A percentile compares a stretch with the other conserved stretches of the same genome.
Evolutionary conservation across 768 basidiomycete species (phyloP).

Genomic region (Boletus rex-veris): DNA sequence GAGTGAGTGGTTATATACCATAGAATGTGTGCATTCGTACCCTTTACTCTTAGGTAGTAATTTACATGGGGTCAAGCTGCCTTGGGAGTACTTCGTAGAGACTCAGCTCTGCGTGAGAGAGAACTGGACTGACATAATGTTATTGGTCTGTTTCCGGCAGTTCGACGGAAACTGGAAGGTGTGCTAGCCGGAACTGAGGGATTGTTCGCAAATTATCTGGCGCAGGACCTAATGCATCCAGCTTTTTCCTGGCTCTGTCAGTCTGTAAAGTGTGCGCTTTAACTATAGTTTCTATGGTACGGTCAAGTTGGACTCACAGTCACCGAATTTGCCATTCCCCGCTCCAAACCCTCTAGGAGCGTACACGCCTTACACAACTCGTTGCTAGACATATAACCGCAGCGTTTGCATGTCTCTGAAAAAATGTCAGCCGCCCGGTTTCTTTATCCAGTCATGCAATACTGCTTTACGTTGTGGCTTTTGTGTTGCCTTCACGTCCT

Average conservation of each 20-base stretch:
- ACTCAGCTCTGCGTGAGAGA: not conserved
- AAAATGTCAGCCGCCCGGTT: not conserved
- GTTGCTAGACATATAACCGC: conserved; percentile 95
- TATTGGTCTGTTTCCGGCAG: conserved; percentile 17
- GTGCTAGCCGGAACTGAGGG: conserved; percentile 57
- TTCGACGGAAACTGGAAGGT: conserved; percentile 42
- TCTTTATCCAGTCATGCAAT: not conserved
- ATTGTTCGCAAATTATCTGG: conserved; percentile 75
- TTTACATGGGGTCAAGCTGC: not conserved
- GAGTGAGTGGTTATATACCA: not conserved
- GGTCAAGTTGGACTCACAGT: conserved; percentile 44
- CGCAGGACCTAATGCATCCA: conserved; percentile 54
- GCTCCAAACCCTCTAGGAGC: conserved; percentile 84
- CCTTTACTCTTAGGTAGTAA: not conserved
- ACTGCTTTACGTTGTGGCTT: conserved; percentile 73
- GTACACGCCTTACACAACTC: conserved; percentile 96
- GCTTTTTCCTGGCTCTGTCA: conserved; percentile 60
- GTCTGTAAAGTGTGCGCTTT: conserved; percentile 43
- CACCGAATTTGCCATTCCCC: conserved; percentile 65
- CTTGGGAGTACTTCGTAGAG: not conserved
- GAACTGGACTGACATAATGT: not conserved
- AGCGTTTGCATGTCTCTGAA: conserved; percentile 84
- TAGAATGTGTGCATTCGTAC: not conserved
- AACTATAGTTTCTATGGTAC: not conserved
- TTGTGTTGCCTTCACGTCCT: conserved; percentile 80